Evolutionary conservation across 2,329 filamentous ascomycete species (phyloP).

Genomic region (Teratosphaeria viscida): DNA sequence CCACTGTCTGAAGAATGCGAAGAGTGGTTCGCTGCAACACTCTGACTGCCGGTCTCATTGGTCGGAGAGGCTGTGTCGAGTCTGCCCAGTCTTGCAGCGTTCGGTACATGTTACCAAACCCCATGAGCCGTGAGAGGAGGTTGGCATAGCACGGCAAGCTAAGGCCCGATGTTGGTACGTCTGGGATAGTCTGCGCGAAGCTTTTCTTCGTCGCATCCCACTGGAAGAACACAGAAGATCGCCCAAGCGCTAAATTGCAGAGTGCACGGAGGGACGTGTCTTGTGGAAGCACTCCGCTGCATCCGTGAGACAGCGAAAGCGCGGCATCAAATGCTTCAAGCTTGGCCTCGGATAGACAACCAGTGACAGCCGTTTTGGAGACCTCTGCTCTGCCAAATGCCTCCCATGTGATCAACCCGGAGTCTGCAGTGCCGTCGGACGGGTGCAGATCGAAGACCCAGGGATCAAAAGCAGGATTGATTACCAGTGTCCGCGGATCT

Average conservation of each 20-base stretch:
- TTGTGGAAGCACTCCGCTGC: conserved; percentile 29
- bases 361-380: neutral
- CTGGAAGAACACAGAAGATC: conserved; percentile 60
- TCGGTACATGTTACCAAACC: conserved; percentile 24
- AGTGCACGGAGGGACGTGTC: conserved; percentile 41
- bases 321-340: conserved; percentile 56
- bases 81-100: conserved; percentile 9
- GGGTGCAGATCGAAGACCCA: neutral
- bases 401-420: conserved; percentile 55
- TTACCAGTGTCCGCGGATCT: neutral
- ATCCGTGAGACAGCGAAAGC: conserved; percentile 30
- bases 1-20: conserved; percentile 30
- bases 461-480: neutral
- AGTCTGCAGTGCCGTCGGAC: neutral
- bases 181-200: conserved; percentile 41
- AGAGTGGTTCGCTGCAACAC: conserved; percentile 33
- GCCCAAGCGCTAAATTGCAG: conserved; percentile 56
- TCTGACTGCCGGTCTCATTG: conserved; percentile 11
- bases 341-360: conserved; percentile 60
- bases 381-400: conserved; percentile 35
- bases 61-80: neutral
- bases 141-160: conserved; percentile 42
- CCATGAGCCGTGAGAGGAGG: conserved; percentile 38
- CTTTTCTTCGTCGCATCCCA: conserved; percentile 44
- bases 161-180: conserved; percentile 41